phyloP scores from a whole-genome alignment of 176 grass and related monocot species.

The Zea luxurians region DNA sequence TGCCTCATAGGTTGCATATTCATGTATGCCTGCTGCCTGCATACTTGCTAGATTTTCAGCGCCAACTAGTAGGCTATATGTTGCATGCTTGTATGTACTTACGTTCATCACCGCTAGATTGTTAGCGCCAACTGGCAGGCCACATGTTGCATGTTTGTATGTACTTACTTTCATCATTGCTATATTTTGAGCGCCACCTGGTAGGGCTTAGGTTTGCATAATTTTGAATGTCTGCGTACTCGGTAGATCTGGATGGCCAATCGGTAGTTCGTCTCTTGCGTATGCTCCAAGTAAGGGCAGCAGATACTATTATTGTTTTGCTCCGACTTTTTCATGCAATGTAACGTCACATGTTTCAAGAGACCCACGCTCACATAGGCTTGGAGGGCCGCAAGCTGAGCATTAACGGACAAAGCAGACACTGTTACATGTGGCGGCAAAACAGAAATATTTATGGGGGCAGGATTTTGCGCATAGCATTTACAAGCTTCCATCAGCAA shows the following conservation, averaged over 20 bases:
- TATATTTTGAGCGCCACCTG: neutral
- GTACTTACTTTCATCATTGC: neutral
- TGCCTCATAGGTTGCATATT: neutral
- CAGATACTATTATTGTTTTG: neutral
- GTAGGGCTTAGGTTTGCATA: neutral
- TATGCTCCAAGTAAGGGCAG: neutral
- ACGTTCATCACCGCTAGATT: too few relatives aligned
- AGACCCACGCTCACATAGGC: neutral
- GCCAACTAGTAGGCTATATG: too few relatives aligned
- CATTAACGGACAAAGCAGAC: neutral
- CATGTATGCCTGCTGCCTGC: neutral
- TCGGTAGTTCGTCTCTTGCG: neutral
- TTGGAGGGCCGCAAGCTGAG: neutral
- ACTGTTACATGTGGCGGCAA: neutral
- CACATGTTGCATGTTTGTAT: neutral
- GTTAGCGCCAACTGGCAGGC: neutral
- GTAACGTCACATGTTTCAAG: neutral
- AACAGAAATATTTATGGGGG: neutral
- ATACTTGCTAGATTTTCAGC: neutral
- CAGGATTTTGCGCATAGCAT: neutral
- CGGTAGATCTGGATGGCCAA: neutral
- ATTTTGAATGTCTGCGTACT: neutral
- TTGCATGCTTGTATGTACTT: neutral
- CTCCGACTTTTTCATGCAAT: neutral
- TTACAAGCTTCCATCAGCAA: neutral